Evolutionary conservation across 2,329 filamentous ascomycete species (phyloP).

Genomic region (Cladosporium sphaerospermum): DNA sequence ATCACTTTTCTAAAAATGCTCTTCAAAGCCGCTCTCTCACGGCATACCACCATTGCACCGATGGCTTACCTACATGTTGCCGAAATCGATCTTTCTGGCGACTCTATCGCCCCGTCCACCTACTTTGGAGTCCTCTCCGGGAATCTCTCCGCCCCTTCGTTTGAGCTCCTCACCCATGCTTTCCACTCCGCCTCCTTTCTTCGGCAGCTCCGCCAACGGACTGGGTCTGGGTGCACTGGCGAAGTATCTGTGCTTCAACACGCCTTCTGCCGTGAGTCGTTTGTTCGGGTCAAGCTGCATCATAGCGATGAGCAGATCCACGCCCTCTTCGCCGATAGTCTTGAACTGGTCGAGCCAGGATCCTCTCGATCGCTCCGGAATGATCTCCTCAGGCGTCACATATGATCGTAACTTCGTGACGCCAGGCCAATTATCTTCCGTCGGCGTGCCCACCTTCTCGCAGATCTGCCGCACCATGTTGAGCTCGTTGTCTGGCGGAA

Average conservation of each 20-base stretch:
- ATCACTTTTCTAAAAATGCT: too few relatives aligned
- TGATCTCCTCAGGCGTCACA: conserved; percentile 60
- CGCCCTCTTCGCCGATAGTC: conserved; percentile 72
- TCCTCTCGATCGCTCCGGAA: conserved; percentile 55
- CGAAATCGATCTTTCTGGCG: conserved; percentile 77
- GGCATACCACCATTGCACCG: too few relatives aligned
- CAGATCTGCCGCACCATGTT: conserved; percentile 81
- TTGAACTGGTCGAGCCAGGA: conserved; percentile 74
- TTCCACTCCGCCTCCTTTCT: conserved; percentile 64
- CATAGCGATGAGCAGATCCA: conserved; percentile 82
- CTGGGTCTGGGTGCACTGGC: conserved; percentile 75
- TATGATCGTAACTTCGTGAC: conserved; percentile 76
- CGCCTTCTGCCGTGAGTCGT: conserved; percentile 68
- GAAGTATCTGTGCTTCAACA: conserved; percentile 85
- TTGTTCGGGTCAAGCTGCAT: conserved; percentile 80
- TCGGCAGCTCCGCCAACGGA: conserved; percentile 71
- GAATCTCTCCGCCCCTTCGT: conserved; percentile 64
- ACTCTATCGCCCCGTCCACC: conserved; percentile 60
- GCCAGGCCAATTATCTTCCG: conserved; percentile 91
- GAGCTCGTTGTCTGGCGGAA: conserved; percentile 70
- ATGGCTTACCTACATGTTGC: conserved; percentile 26
- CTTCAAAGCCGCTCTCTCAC: too few relatives aligned
- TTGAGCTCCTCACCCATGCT: conserved; percentile 79
- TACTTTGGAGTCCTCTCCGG: conserved; percentile 44
- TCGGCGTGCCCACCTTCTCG: conserved; percentile 80